These are phyloP conservation scores for Xerophyta viscosa DNA, from an alignment of 106 monocot genomes.

Conservation along the genomic window DNA sequence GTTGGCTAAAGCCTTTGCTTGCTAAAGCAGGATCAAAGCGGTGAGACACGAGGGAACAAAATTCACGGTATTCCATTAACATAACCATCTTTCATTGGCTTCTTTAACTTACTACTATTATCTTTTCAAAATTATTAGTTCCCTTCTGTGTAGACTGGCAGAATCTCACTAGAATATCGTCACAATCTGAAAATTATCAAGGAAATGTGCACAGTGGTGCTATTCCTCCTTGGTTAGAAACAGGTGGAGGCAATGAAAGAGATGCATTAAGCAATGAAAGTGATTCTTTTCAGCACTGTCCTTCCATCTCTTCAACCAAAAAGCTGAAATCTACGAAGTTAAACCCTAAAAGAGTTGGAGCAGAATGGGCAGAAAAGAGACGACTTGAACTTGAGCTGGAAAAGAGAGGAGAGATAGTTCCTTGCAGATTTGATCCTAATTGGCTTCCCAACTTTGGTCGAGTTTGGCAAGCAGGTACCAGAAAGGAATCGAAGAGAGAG, in stretches of 20 bases:
- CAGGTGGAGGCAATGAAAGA: conserved; percentile 28
- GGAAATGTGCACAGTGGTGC: conserved; percentile 42
- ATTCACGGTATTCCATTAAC: conserved; percentile 30
- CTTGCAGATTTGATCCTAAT: conserved; percentile 34
- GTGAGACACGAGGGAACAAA: conserved; percentile 11
- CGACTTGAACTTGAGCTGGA: conserved; percentile 77
- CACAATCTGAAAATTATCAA: conserved; percentile 21
- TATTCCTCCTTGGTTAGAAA: conserved; percentile 58
- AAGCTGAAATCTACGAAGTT: conserved; percentile 44
- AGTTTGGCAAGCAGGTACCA: conserved; percentile 91
- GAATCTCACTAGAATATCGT: conserved; percentile 17
- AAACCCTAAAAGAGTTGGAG: conserved; percentile 93
- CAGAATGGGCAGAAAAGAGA: conserved; percentile 95
- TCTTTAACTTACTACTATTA: background rate
- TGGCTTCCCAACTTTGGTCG: conserved; percentile 99
- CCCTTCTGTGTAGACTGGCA: conserved; percentile 15
- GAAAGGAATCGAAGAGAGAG: conserved; percentile 87
- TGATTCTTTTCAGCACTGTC: background rate
- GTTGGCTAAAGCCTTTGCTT: too few relatives aligned
- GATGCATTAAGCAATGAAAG: conserved; percentile 9
- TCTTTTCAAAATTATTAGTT: background rate
- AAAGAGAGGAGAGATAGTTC: conserved; percentile 50
- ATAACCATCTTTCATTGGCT: conserved; percentile 1
- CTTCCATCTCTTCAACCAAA: conserved; percentile 5
- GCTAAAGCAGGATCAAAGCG: too few relatives aligned